Conservation (phyloP, 441 rosid species). For the Dalechampia spathulata region DNA sequence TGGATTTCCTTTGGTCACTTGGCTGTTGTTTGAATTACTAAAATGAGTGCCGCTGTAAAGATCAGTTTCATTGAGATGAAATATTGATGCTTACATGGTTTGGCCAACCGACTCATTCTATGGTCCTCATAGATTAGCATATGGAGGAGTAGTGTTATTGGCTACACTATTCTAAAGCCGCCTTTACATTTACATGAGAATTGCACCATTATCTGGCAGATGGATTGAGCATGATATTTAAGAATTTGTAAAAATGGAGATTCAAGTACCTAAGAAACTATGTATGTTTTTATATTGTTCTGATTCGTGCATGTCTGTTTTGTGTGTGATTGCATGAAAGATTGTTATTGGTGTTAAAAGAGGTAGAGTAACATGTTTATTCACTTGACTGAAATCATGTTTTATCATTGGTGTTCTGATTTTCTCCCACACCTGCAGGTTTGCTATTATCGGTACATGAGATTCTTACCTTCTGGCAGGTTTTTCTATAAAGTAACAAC, state of each 20-base stretch:
- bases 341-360: neutral
- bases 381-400: neutral
- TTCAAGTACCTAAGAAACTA: neutral
- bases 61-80: too few relatives aligned
- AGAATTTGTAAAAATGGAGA: neutral
- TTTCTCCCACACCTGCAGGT: slow-evolving; percentile 38
- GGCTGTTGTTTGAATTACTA: too few relatives aligned
- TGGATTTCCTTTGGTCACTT: too few relatives aligned
- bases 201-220: neutral
- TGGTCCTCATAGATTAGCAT: neutral
- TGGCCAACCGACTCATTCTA: neutral
- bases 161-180: neutral
- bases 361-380: neutral
- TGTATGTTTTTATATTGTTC: neutral
- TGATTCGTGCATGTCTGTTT: neutral
- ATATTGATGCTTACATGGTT: neutral
- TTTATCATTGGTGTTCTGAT: neutral
- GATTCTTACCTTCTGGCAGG: slow-evolving; percentile 82
- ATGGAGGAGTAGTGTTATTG: neutral
- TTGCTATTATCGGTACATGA: slow-evolving; percentile 81
- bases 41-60: too few relatives aligned
- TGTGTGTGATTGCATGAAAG: neutral
- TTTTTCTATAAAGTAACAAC: slow-evolving; percentile 79
- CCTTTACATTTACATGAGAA: neutral
- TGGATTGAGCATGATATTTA: too few relatives aligned